Evolutionary conservation across 2,329 filamentous ascomycete species (phyloP).

Genomic region (Daldinia eschscholtzii): DNA sequence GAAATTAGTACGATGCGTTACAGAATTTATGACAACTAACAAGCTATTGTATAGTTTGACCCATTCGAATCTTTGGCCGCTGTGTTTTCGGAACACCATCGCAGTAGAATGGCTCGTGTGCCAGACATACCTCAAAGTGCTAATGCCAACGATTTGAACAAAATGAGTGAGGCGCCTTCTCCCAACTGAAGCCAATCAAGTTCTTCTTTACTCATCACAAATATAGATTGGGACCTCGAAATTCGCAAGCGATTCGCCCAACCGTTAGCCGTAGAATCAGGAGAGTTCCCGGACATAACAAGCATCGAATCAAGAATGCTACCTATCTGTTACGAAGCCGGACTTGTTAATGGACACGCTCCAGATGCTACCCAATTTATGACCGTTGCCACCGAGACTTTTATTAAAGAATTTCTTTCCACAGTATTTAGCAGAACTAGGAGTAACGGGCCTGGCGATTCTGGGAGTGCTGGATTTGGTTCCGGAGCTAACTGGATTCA

Average conservation of each 20-base stretch:
- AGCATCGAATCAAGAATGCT: constrained; percentile 75
- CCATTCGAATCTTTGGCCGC: constrained; percentile 66
- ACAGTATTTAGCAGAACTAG: constrained; percentile 73
- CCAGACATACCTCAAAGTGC: constrained; percentile 76
- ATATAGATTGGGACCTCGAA: constrained; percentile 72
- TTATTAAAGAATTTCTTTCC: constrained; percentile 75
- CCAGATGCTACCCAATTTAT: constrained; percentile 73
- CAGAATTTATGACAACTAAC: constrained; percentile 43
- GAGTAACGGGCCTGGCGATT: constrained; percentile 73
- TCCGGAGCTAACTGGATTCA: constrained; percentile 79
- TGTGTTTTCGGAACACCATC: constrained; percentile 65
- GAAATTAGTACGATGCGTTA: neutral
- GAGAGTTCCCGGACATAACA: constrained; percentile 75
- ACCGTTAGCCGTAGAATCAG: constrained; percentile 74
- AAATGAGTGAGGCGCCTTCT: constrained; percentile 73
- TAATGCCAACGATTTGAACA: constrained; percentile 80
- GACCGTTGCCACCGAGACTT: constrained; percentile 74
- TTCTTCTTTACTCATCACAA: constrained; percentile 31
- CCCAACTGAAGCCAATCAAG: constrained; percentile 43
- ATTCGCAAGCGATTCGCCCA: constrained; percentile 75
- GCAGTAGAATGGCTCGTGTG: constrained; percentile 58
- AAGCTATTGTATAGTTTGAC: constrained; percentile 60
- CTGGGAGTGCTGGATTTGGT: constrained; percentile 72
- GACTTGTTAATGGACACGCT: constrained; percentile 70
- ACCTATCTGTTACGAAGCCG: constrained; percentile 76